These are phyloP conservation scores for Pichia occidentalis DNA, from an alignment of 805 yeast genomes.

Conservation along the genomic window DNA sequence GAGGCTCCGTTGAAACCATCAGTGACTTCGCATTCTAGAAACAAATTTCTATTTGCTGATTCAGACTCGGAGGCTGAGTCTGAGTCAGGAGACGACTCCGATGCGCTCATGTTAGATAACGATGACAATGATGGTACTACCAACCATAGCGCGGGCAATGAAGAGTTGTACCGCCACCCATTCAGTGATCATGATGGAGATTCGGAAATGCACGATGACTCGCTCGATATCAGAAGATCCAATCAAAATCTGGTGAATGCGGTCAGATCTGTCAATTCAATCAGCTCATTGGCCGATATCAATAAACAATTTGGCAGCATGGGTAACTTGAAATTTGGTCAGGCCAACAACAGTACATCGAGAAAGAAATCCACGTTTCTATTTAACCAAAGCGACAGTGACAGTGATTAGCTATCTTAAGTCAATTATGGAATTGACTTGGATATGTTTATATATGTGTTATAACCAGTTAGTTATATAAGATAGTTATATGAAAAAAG, in stretches of 20 bases:
- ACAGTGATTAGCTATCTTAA: conserved; percentile 18
- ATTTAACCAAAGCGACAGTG: too few species aligned
- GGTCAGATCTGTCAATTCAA: conserved; percentile 1
- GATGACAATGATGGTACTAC: not conserved
- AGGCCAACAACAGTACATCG: not conserved
- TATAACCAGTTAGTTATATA: too few species aligned
- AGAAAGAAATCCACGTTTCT: too few species aligned
- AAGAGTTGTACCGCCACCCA: too few species aligned
- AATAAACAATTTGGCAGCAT: conserved; percentile 6
- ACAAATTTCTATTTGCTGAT: conserved; percentile 32
- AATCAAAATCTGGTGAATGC: conserved; percentile 3
- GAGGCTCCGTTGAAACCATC: too few species aligned
- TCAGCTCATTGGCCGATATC: conserved; percentile 7
- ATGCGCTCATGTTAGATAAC: too few species aligned
- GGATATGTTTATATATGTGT: too few species aligned
- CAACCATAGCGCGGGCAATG: not conserved
- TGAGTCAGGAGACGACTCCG: too few species aligned
- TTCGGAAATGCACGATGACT: not conserved
- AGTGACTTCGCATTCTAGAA: conserved; percentile 8
- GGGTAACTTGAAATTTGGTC: not conserved
- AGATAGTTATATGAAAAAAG: too few species aligned
- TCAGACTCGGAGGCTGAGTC: conserved; percentile 29
- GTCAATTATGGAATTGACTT: conserved; percentile 12
- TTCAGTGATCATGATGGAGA: conserved; percentile 3
- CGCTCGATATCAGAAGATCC: not conserved